Conservation (phyloP, 2,329 filamentous ascomycete species). For the Exophiala calicioides region DNA sequence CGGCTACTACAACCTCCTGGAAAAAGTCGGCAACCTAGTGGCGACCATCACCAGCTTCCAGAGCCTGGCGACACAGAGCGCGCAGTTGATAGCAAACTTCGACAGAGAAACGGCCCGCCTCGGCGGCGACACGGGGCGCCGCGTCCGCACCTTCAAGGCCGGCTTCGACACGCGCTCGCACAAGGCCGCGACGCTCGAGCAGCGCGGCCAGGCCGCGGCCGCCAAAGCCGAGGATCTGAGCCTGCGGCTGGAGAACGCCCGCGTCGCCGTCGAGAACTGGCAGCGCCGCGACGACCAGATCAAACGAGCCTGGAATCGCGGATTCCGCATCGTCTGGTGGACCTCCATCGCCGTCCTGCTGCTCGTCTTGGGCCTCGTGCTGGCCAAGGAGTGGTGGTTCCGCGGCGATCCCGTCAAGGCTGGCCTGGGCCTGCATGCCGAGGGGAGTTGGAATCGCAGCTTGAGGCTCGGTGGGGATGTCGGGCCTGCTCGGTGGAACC, state of each 20-base stretch:
- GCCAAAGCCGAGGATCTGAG: slow-evolving; percentile 40
- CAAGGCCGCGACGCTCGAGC: slow-evolving; percentile 40
- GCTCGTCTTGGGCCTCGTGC: slow-evolving; percentile 13
- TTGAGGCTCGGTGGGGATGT: slow-evolving; percentile 12
- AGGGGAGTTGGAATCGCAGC: slow-evolving; percentile 18
- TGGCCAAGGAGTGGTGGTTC: slow-evolving; percentile 25
- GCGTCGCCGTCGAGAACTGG: slow-evolving; percentile 44
- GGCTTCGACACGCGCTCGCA: slow-evolving; percentile 42
- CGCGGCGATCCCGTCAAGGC: slow-evolving; percentile 18
- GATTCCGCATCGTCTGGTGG: slow-evolving; percentile 16
- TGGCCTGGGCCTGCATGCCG: slow-evolving; percentile 10
- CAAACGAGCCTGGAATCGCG: slow-evolving; percentile 20
- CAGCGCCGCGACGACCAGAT: slow-evolving; percentile 43
- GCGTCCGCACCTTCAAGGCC: slow-evolving; percentile 39
- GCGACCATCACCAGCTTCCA: slow-evolving; percentile 45
- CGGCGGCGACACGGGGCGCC: slow-evolving; percentile 40
- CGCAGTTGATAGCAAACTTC: slow-evolving; percentile 41
- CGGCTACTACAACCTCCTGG: slow-evolving; percentile 51
- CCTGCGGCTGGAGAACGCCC: slow-evolving; percentile 41
- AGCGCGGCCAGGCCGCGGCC: slow-evolving; percentile 41
- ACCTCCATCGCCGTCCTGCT: slow-evolving; percentile 13
- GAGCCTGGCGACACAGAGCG: slow-evolving; percentile 41
- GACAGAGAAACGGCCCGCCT: slow-evolving; percentile 39
- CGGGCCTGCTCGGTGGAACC: slow-evolving; percentile 4
- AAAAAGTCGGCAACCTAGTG: slow-evolving; percentile 45